Conservation (phyloP, 2,329 filamentous ascomycete species). For the Xylaria sp. region DNA sequence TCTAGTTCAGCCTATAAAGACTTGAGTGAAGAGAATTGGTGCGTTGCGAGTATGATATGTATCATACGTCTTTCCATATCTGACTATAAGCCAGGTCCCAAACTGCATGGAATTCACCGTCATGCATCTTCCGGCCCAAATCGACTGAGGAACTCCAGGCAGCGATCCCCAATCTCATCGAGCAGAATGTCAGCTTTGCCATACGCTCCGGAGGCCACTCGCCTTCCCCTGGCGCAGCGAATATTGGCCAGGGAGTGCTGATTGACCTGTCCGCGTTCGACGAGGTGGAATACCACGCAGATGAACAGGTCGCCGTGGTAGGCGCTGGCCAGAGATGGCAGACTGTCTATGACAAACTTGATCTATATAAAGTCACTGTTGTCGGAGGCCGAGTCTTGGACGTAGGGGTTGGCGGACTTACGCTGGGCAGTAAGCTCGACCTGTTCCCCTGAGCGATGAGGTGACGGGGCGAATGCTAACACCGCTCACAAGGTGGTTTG, state of each 20-base stretch:
- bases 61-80: no score
- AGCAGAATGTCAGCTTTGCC: slow-evolving; percentile 2
- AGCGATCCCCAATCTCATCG: not conserved
- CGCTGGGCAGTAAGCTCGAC: slow-evolving; percentile 1
- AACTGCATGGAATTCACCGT: slow-evolving; percentile 1
- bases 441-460: not conserved
- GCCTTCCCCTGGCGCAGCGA: not conserved
- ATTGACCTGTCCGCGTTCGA: slow-evolving; percentile 6
- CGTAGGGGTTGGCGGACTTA: slow-evolving; percentile 15
- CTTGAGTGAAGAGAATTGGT: not conserved
- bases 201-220: slow-evolving; percentile 11
- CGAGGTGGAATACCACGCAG: slow-evolving; percentile 1
- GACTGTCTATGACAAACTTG: slow-evolving; percentile 14
- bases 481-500: not conserved
- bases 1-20: not conserved
- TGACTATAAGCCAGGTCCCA: not conserved
- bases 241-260: slow-evolving; percentile 10
- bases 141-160: not conserved
- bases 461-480: not conserved
- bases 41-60: not conserved
- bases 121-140: slow-evolving; percentile 1
- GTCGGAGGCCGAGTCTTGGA: slow-evolving; percentile 13
- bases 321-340: slow-evolving; percentile 14
- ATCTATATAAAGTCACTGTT: slow-evolving; percentile 10
- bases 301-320: not conserved